Base-by-base conservation (phyloP, 148 eudicot species). In the Chenopodium album region DNA sequence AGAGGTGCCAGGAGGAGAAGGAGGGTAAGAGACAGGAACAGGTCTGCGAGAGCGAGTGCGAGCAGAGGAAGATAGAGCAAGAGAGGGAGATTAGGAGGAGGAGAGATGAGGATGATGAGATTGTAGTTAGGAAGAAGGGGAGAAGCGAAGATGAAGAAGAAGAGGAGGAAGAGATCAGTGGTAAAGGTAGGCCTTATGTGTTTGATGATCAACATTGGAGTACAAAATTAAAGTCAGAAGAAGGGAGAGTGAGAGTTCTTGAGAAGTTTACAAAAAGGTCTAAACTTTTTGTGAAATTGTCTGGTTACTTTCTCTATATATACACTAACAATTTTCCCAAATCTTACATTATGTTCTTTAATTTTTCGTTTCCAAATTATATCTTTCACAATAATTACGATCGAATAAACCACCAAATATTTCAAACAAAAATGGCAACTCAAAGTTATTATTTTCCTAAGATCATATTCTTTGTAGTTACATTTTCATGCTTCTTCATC, bases 131-230 rank as follows among this genome's bases (percentile, higher is more conserved):
- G 56, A 68, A 26, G 31, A 34, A 34, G 37, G 37, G 3, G 37
- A 74, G 3, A 37, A 60, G 44, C 3, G 65, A 65, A 46, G 77
- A 60, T 1, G 62, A 56, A 8, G 75, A 71, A 9, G 82, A 70
- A 56, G 85, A 74, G 26, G 76, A 76, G 37, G 82, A 80, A 60
- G 82, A 81, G 41, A 80, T 31, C 8, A 17, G 59, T 76, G 83
- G 52, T 9, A 80, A 77, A 41, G 59, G 84, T 26, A 73, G 73
- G 60, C 98, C 99, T 6, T 92, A 88, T 77, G 92, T 95, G 71
- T 95, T 95, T 37, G 78, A 87, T 47, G 93, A 89, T 4, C 83
- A 88, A 9, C 91, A 95, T 77, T 95, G 88, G 62, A 82, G 75
- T 0, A 82, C 90, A 1, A 28, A 17, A 71, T 2, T 78, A 16